Percentiles rank a stretch among this genome's conserved stretches.
These are phyloP conservation scores for Trypanosomatidae sp. DNA, from an alignment of 208 protist species.

Conservation along the genomic window DNA sequence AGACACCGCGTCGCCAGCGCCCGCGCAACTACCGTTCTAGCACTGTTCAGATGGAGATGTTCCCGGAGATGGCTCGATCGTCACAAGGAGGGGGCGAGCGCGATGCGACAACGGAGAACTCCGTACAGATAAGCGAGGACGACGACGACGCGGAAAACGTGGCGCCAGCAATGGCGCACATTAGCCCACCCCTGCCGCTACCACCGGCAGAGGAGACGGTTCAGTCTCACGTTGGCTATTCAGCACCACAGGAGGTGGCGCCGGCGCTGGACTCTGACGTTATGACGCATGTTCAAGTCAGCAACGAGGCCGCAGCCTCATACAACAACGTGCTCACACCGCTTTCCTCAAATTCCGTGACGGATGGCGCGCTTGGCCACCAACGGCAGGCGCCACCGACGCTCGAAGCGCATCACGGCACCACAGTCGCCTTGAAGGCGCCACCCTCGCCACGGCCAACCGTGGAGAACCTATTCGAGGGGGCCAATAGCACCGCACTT, in stretches of 20 bases:
- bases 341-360: neutral
- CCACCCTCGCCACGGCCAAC: conserved; percentile 3
- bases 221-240: neutral
- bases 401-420: neutral
- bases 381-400: neutral
- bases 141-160: conserved; percentile 6
- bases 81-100: neutral
- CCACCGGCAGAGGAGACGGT: neutral
- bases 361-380: neutral
- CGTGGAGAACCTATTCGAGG: conserved; percentile 46
- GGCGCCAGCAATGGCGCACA: neutral
- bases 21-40: conserved; percentile 27
- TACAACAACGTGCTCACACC: neutral
- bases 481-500: conserved; percentile 17
- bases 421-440: neutral
- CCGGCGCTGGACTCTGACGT: neutral
- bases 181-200: neutral
- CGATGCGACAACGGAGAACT: conserved; percentile 9
- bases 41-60: conserved; percentile 38
- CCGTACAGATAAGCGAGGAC: conserved; percentile 23
- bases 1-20: conserved; percentile 33
- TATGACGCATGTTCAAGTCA: neutral
- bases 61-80: conserved; percentile 9
- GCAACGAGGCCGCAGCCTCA: neutral
- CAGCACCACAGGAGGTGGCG: neutral